These are phyloP conservation scores for Saturnispora silvae DNA, from an alignment of 805 yeast species.

Conservation along the genomic window DNA sequence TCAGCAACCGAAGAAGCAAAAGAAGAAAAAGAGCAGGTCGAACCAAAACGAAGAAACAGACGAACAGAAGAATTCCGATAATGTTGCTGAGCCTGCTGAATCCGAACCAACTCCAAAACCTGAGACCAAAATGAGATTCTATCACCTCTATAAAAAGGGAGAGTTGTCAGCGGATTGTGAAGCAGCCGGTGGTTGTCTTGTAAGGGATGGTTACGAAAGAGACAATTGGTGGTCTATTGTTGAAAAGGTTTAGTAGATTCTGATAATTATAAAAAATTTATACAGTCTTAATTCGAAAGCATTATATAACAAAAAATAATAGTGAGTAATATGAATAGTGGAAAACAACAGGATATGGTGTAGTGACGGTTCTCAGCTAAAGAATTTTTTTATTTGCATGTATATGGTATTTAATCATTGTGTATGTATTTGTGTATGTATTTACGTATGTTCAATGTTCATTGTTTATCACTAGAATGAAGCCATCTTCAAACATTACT, in stretches of 20 bases:
- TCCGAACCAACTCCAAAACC: conserved; percentile 9
- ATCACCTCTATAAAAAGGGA: conserved; percentile 78
- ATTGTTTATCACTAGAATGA: too few species aligned
- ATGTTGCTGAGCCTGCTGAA: conserved; percentile 13
- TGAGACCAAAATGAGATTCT: conserved; percentile 65
- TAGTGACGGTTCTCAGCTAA: too few species aligned
- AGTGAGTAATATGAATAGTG: too few species aligned
- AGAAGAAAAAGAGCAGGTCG: conserved; percentile 3
- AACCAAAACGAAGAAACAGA: conserved; percentile 19
- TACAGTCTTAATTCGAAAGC: too few species aligned
- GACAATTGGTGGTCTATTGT: conserved; percentile 88
- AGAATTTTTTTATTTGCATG: too few species aligned
- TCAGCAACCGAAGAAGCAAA: conserved; percentile 30
- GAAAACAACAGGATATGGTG: too few species aligned
- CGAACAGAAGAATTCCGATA: conserved; percentile 12
- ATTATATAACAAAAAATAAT: too few species aligned
- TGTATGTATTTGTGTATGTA: too few species aligned
- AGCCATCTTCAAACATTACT: conserved; percentile 10
- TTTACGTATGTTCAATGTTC: too few species aligned
- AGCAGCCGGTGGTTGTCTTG: conserved; percentile 59
- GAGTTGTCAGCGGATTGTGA: conserved; percentile 66
- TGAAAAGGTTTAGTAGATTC: too few species aligned
- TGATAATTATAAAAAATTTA: too few species aligned
- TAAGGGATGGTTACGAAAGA: conserved; percentile 74
- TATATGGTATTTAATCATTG: too few species aligned